These are phyloP conservation scores for Arthroderma sp. DNA, from an alignment of 2,329 filamentous ascomycete species.

Conservation along the genomic window DNA sequence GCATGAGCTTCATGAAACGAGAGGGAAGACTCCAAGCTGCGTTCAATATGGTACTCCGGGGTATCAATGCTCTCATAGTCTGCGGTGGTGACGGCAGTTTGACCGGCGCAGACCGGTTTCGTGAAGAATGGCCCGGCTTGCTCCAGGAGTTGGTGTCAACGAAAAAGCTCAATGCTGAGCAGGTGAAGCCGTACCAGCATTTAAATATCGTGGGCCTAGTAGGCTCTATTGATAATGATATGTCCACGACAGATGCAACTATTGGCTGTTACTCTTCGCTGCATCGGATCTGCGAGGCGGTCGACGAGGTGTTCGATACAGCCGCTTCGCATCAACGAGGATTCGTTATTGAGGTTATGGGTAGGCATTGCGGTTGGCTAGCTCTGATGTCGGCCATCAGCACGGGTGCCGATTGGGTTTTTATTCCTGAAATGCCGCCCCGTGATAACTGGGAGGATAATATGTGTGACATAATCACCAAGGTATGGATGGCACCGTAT, in stretches of 20 bases:
- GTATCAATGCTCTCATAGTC: conserved; percentile 91
- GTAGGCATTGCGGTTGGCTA: conserved; percentile 92
- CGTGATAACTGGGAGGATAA: conserved; percentile 76
- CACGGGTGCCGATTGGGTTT: conserved; percentile 90
- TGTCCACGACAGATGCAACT: conserved; percentile 92
- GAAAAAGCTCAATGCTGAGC: conserved; percentile 55
- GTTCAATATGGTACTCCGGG: conserved; percentile 84
- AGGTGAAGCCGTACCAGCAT: conserved; percentile 64
- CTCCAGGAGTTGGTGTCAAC: conserved; percentile 69
- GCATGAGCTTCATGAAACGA: conserved; percentile 83
- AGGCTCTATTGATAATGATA: conserved; percentile 95
- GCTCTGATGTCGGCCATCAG: conserved; percentile 92
- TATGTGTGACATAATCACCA: conserved; percentile 66
- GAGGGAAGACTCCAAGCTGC: conserved; percentile 70
- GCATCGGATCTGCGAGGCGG: conserved; percentile 82
- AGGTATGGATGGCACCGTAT: conserved; percentile 35
- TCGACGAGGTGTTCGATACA: conserved; percentile 85
- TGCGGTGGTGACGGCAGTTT: conserved; percentile 94
- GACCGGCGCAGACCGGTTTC: conserved; percentile 88
- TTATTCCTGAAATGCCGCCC: conserved; percentile 89
- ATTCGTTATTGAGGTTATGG: conserved; percentile 98
- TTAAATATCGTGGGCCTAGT: conserved; percentile 95
- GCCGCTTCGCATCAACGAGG: conserved; percentile 92
- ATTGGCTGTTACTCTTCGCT: conserved; percentile 95
- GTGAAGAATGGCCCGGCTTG: conserved; percentile 80